These are phyloP conservation scores for Vanderwaltozyma tropicalis DNA, from an alignment of 805 yeast genomes.

Conservation along the genomic window DNA sequence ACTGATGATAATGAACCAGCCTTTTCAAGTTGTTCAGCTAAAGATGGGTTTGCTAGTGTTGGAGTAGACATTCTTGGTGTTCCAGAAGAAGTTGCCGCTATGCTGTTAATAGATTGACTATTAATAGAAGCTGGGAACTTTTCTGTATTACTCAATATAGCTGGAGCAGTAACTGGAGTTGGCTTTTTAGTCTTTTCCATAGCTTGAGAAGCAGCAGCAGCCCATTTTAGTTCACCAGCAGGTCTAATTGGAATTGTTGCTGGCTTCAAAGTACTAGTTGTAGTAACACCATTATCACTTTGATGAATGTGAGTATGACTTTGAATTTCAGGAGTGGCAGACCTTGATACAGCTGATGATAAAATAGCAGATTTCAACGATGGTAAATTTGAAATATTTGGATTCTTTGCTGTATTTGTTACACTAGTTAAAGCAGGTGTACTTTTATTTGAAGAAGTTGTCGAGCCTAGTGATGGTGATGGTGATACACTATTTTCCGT, in stretches of 20 bases:
- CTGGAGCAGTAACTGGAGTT: neutral
- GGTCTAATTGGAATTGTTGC: constrained; percentile 46
- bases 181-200: constrained; percentile 19
- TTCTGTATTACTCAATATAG: neutral
- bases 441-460: constrained; percentile 2
- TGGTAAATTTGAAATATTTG: constrained; percentile 5
- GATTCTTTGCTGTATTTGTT: constrained; percentile 12
- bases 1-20: constrained; percentile 2
- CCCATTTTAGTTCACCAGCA: constrained; percentile 45
- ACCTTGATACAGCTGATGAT: constrained; percentile 3
- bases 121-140: constrained; percentile 1
- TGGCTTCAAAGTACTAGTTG: constrained; percentile 35
- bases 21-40: constrained; percentile 7
- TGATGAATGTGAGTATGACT: constrained; percentile 26
- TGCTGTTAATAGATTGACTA: constrained; percentile 10
- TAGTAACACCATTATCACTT: constrained; percentile 24
- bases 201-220: constrained; percentile 40
- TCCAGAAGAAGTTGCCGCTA: constrained; percentile 4
- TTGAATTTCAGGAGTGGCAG: constrained; percentile 6
- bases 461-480: constrained; percentile 10
- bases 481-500: constrained; percentile 8
- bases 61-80: constrained; percentile 13
- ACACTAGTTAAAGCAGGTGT: constrained; percentile 8
- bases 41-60: constrained; percentile 8
- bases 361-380: constrained; percentile 2